Conservation (phyloP, 2,329 filamentous ascomycete species). For the Talaromyces pinophilus region DNA sequence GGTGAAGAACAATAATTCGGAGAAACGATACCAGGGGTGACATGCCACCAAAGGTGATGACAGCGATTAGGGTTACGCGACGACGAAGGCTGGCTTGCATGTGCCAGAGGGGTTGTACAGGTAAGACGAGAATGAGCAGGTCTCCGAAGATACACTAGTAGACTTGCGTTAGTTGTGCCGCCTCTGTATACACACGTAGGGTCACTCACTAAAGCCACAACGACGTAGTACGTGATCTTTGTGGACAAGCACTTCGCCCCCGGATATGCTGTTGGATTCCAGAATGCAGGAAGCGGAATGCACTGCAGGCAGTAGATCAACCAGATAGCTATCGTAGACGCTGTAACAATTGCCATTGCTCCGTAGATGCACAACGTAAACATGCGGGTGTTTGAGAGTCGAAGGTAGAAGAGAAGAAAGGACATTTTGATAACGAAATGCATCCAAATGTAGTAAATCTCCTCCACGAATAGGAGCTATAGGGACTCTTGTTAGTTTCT, state of each 20-base stretch:
- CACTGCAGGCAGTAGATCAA: constrained; percentile 1
- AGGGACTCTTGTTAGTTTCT: background rate
- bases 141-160: background rate
- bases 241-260: constrained; percentile 2
- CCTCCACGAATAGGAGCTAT: background rate
- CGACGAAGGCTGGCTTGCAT: background rate
- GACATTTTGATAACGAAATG: constrained; percentile 10
- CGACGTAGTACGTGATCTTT: constrained; percentile 13
- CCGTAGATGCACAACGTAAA: background rate
- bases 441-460: constrained; percentile 14
- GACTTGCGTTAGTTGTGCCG: background rate
- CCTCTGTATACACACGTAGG: background rate
- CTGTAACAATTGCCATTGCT: background rate
- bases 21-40: constrained; percentile 7
- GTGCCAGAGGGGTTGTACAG: background rate
- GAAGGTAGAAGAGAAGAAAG: constrained; percentile 15
- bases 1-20: constrained; percentile 6
- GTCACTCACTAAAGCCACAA: constrained; percentile 6
- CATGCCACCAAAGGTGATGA: background rate
- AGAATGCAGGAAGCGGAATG: background rate
- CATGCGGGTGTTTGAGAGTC: background rate
- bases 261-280: constrained; percentile 8
- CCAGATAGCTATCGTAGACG: background rate
- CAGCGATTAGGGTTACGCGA: background rate
- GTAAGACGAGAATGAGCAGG: background rate